Evolutionary conservation across 331 rosid species (phyloP).

Genomic region (Quercus phellos): DNA sequence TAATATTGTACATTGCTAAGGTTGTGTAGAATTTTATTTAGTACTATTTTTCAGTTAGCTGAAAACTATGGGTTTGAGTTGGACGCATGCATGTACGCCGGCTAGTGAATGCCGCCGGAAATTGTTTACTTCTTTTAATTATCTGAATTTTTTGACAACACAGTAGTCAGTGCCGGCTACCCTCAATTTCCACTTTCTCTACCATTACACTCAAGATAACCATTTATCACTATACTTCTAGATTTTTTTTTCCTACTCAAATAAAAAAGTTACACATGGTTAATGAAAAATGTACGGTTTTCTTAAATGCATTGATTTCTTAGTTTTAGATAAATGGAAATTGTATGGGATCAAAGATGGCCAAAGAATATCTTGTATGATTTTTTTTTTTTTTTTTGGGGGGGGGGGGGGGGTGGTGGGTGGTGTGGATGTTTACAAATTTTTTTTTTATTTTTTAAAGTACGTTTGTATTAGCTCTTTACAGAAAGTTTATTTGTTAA

Average conservation of each 20-base stretch:
- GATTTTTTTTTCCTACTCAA: neutral
- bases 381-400: too few relatives aligned
- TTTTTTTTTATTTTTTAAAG: too few relatives aligned
- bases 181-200: neutral
- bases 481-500: too few relatives aligned
- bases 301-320: too few relatives aligned
- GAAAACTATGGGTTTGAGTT: neutral
- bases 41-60: neutral
- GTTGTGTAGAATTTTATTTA: neutral
- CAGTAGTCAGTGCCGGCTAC: conserved; percentile 1
- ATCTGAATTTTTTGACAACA: conserved; percentile 6
- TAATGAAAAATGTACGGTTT: too few relatives aligned
- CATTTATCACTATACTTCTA: neutral
- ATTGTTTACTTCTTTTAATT: neutral
- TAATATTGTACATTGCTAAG: neutral
- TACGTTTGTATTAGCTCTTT: too few relatives aligned
- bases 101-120: conserved; percentile 1
- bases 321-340: too few relatives aligned
- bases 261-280: too few relatives aligned
- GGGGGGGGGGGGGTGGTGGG: too few relatives aligned
- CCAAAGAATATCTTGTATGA: too few relatives aligned
- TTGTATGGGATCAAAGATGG: too few relatives aligned
- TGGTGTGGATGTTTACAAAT: too few relatives aligned
- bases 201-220: neutral
- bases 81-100: neutral